phyloP scores from a whole-genome alignment of 169 alveolate species.

The Eimeria tenella region DNA sequence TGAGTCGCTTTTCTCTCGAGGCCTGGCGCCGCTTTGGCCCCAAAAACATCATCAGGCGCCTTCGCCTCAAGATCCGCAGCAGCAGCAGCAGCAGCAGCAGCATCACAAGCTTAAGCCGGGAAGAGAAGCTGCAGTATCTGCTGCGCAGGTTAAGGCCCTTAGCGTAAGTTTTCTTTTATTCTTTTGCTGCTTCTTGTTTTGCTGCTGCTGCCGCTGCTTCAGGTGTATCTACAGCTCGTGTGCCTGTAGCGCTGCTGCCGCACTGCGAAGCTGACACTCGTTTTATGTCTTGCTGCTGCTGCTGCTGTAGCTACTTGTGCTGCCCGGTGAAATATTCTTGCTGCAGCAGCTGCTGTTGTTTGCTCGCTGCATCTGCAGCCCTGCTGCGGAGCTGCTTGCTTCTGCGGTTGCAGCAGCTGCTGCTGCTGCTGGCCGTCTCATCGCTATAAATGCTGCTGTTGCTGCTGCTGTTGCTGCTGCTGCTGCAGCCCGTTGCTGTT shows the following conservation, averaged over 20 bases:
- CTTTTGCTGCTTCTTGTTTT: not conserved
- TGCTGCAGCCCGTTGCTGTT: constrained; percentile 24
- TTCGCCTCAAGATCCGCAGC: not conserved
- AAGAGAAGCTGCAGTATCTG: not conserved
- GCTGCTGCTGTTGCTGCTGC: not conserved
- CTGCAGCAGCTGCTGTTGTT: not conserved
- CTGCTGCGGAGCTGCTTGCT: not conserved
- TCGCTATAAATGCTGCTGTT: not conserved
- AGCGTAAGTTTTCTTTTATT: not conserved
- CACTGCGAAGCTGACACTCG: too few species aligned
- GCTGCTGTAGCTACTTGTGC: not conserved
- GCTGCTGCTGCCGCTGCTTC: not conserved
- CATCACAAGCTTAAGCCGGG: not conserved
- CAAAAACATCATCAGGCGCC: not conserved
- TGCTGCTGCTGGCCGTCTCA: not conserved
- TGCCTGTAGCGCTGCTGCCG: not conserved
- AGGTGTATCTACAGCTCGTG: not conserved
- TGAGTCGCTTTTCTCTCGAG: not conserved
- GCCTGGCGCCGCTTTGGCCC: too few species aligned
- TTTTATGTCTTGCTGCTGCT: not conserved
- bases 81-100: constrained; percentile 11
- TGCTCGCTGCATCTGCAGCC: too few species aligned
- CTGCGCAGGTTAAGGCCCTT: constrained; percentile 25
- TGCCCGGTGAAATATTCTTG: not conserved
- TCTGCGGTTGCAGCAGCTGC: not conserved